phyloP scores from a whole-genome alignment of 2,329 filamentous ascomycete species.

The Alternaria arborescens region DNA sequence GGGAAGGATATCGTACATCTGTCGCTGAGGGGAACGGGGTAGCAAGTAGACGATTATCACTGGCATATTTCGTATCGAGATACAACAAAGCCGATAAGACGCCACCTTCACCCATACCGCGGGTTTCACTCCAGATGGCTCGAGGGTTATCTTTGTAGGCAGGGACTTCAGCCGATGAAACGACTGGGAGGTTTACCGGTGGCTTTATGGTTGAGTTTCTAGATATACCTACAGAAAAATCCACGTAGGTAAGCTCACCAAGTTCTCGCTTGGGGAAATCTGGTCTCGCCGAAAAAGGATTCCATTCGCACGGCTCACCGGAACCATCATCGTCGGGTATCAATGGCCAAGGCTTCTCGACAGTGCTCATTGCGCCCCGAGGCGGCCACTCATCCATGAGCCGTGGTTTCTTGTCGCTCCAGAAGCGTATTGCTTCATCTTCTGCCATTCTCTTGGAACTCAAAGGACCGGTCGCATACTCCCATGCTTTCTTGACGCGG shows the following conservation, averaged over 20 bases:
- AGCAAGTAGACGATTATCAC: constrained; percentile 30
- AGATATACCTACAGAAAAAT: constrained; percentile 22
- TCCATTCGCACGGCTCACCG: constrained; percentile 34
- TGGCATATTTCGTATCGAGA: constrained; percentile 35
- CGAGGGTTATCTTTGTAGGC: constrained; percentile 9
- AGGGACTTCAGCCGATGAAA: constrained; percentile 7
- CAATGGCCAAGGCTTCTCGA: constrained; percentile 19
- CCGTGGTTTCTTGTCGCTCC: constrained; percentile 20
- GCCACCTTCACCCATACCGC: constrained; percentile 40
- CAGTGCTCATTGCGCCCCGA: not conserved
- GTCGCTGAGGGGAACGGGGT: constrained; percentile 34
- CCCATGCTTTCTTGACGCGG: constrained; percentile 36
- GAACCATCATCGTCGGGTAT: constrained; percentile 29
- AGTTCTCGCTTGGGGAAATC: constrained; percentile 22
- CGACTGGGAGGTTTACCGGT: not conserved
- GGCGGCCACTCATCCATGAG: constrained; percentile 1
- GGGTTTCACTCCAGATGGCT: constrained; percentile 20
- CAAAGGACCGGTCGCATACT: constrained; percentile 37
- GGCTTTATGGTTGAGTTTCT: not conserved
- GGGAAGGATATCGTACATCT: constrained; percentile 41
- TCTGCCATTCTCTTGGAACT: constrained; percentile 37
- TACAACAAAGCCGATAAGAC: constrained; percentile 47
- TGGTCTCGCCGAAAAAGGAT: constrained; percentile 27
- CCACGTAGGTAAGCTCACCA: constrained; percentile 33
- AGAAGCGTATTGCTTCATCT: constrained; percentile 43